Conservation (phyloP, 73 alveolate genomes). For the Tetrahymena thermophila region DNA sequence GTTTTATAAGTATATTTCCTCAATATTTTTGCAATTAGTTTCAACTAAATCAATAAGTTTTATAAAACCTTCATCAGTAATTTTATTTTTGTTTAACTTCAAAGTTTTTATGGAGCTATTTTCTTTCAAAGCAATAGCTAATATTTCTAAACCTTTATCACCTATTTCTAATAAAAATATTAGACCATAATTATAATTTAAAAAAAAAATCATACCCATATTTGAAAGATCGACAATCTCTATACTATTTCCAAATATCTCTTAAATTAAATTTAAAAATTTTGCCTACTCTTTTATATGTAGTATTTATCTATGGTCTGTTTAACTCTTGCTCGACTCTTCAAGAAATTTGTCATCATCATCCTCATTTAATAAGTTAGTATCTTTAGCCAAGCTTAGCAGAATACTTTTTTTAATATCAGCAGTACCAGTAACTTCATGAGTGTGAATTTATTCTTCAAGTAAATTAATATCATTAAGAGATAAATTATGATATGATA, state of each 20-base stretch:
- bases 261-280: not conserved
- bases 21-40: not conserved
- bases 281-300: not conserved
- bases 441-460: not conserved
- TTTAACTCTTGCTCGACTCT: not conserved
- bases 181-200: too few species aligned
- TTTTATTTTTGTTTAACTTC: not conserved
- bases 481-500: not conserved
- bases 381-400: not conserved
- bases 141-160: not conserved
- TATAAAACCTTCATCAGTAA: not conserved
- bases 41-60: not conserved
- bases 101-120: not conserved
- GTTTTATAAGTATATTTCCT: not conserved
- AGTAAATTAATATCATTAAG: not conserved
- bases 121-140: not conserved
- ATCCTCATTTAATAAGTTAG: not conserved
- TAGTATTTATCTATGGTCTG: not conserved
- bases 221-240: not conserved
- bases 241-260: not conserved
- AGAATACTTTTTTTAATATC: not conserved
- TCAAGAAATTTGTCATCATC: not conserved
- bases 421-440: not conserved
- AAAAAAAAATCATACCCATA: not conserved
- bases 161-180: not conserved